Evolutionary conservation across 164 flowering plant species (phyloP).

Genomic region (Litsea cubeba): DNA sequence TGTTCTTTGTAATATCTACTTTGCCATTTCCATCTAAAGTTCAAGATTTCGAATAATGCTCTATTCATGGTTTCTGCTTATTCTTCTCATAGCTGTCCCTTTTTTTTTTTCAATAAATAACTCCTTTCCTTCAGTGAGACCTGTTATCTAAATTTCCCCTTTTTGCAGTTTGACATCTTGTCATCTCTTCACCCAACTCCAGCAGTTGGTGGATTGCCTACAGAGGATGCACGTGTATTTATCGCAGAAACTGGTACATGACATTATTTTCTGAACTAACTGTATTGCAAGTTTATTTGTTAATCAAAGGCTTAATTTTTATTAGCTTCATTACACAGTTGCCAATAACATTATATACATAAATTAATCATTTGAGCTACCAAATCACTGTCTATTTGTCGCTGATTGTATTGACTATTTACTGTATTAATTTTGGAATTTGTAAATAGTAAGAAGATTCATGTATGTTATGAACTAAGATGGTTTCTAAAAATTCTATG

Average conservation of each 20-base stretch:
- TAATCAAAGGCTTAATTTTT: background rate
- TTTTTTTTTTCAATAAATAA: background rate
- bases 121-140: background rate
- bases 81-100: background rate
- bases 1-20: no score
- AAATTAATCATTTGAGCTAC: no score
- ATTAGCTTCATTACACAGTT: no score
- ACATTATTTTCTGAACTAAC: background rate
- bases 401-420: background rate
- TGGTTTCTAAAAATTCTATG: slow-evolving; percentile 1
- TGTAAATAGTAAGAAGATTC: no score
- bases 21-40: background rate
- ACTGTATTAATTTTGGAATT: background rate
- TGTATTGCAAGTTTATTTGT: background rate
- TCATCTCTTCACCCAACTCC: slow-evolving; percentile 94
- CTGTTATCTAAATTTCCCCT: background rate
- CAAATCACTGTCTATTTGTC: background rate
- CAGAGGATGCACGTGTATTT: slow-evolving; percentile 71
- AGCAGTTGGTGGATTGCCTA: slow-evolving; percentile 94
- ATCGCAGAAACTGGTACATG: slow-evolving; percentile 77
- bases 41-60: background rate
- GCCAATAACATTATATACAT: background rate
- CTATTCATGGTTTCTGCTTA: background rate
- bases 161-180: slow-evolving; percentile 69
- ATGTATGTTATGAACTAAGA: background rate